phyloP scores from a whole-genome alignment of 163 green algal species.

The Scenedesmus sp. region DNA sequence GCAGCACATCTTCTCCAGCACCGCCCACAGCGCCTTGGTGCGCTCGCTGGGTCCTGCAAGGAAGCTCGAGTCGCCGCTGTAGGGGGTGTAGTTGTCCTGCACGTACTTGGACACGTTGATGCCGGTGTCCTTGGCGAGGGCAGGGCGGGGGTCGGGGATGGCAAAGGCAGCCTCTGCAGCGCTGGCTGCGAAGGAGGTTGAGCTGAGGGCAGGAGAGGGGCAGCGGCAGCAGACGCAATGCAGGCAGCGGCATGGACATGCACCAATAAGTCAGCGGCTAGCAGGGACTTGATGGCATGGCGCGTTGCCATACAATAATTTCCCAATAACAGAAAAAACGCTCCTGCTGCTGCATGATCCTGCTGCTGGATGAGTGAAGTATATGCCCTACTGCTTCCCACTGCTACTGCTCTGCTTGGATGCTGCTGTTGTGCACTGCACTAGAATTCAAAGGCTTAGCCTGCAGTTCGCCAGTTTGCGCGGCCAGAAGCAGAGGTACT shows the following conservation, averaged over 20 bases:
- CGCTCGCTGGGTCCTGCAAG: conserved; percentile 62
- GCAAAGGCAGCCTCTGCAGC: conserved; percentile 26
- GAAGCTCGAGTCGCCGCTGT: conserved; percentile 72
- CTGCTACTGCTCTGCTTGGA: background rate
- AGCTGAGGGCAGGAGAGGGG: background rate
- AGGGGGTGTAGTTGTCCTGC: conserved; percentile 68
- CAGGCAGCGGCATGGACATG: background rate
- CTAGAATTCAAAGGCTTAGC: background rate
- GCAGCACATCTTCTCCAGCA: conserved; percentile 50
- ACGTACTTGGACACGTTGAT: conserved; percentile 58
- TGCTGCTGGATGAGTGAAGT: too few relatives aligned
- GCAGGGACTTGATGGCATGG: too few relatives aligned
- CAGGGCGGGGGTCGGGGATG: conserved; percentile 19
- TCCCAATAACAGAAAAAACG: too few relatives aligned
- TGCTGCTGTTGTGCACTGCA: background rate
- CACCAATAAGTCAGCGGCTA: background rate
- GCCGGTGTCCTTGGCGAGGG: background rate
- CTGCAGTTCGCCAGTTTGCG: background rate
- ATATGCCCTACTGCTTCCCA: too few relatives aligned
- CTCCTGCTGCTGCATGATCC: too few relatives aligned
- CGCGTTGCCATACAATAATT: background rate
- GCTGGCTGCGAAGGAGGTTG: conserved; percentile 32
- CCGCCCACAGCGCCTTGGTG: conserved; percentile 66
- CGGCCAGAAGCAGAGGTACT: background rate
- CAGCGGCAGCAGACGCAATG: background rate